Conservation (phyloP, 257 asterid genomes). For the Solanum tacnaense region DNA sequence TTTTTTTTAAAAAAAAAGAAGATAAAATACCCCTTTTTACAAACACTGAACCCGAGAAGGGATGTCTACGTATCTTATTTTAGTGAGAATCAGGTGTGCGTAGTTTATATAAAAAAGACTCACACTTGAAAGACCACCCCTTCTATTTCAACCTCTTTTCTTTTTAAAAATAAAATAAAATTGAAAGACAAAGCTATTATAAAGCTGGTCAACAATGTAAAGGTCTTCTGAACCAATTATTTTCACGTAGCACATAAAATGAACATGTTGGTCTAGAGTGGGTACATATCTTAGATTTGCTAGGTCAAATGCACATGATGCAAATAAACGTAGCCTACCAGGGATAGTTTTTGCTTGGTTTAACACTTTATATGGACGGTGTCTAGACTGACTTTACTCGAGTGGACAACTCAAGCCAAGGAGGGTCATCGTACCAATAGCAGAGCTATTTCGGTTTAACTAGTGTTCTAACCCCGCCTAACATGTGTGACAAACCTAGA, state of each 20-base stretch:
- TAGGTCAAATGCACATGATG: too few species aligned
- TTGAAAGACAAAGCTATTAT: too few species aligned
- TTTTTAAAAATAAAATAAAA: too few species aligned
- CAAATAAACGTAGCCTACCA: background rate
- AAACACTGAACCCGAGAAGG: background rate
- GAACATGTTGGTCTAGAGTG: background rate
- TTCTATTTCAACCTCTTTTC: too few species aligned
- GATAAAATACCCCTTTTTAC: too few species aligned
- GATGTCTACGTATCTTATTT: background rate
- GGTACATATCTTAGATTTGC: background rate
- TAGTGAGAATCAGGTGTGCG: background rate
- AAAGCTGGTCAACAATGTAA: background rate
- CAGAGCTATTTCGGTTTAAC: too few species aligned
- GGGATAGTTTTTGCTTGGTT: background rate
- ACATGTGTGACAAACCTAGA: background rate
- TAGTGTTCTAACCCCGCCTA: too few species aligned
- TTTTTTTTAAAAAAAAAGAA: too few species aligned
- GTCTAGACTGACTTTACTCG: background rate
- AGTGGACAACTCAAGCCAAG: too few species aligned
- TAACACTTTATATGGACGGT: fast-evolving
- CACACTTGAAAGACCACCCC: background rate
- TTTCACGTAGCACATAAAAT: too few species aligned
- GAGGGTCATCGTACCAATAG: background rate
- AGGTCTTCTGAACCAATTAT: too few species aligned
- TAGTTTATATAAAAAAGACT: background rate